Conservation (phyloP, 192 early-diverging fungal species). For the Jimgerdemannia lactiflua region DNA sequence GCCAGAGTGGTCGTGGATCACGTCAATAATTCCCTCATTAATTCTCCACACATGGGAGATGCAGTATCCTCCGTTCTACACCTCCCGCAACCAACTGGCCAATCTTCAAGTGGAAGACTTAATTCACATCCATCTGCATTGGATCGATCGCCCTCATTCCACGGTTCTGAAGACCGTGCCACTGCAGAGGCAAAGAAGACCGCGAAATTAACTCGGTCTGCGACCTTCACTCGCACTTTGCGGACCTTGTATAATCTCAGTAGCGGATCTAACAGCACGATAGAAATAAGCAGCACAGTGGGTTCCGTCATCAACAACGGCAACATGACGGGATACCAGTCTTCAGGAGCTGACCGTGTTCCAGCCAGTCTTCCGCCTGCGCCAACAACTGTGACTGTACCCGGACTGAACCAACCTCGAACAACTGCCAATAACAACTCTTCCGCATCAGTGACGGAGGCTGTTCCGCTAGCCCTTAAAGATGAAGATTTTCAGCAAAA, state of each 20-base stretch:
- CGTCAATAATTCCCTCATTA: constrained; percentile 47
- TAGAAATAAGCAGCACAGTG: not conserved
- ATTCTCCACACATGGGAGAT: constrained; percentile 24
- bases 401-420: not conserved
- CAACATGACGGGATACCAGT: too few species aligned
- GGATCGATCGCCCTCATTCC: constrained; percentile 25
- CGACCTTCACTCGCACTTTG: constrained; percentile 31
- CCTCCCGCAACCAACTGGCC: not conserved
- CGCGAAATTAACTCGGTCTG: constrained; percentile 32
- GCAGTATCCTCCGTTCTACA: constrained; percentile 21
- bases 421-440: not conserved
- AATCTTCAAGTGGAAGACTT: not conserved
- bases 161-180: constrained; percentile 6
- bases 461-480: not conserved
- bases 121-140: constrained; percentile 10
- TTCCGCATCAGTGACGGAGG: not conserved
- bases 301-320: not conserved
- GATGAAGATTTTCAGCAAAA: not conserved
- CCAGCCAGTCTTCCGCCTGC: not conserved
- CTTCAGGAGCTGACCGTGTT: not conserved
- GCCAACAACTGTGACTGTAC: not conserved
- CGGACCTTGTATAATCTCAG: constrained; percentile 33
- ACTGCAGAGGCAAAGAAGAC: constrained; percentile 7
- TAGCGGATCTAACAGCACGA: constrained; percentile 4
- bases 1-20: constrained; percentile 76